phyloP scores from a whole-genome alignment of 1,284 basidiomycete species.

The Sanguinoderma infundibulare region DNA sequence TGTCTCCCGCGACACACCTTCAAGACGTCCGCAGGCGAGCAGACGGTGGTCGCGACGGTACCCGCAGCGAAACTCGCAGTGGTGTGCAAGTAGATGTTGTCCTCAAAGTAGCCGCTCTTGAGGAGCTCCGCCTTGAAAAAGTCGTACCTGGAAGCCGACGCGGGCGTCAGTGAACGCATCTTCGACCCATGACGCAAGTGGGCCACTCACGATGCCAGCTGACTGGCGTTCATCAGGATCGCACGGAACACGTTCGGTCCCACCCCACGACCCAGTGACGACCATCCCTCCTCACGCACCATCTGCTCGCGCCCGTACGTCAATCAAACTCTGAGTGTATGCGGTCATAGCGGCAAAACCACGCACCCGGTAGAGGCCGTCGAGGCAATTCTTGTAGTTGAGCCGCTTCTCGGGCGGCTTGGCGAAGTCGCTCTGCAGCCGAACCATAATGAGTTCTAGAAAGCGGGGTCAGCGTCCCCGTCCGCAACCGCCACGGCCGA shows the following conservation, averaged over 20 bases:
- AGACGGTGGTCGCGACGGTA: slow-evolving; percentile 92
- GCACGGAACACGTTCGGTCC: slow-evolving; percentile 88
- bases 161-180: not conserved
- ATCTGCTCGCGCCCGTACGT: slow-evolving; percentile 54
- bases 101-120: slow-evolving; percentile 70
- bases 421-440: slow-evolving; percentile 84
- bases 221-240: slow-evolving; percentile 90
- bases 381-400: slow-evolving; percentile 87
- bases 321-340: slow-evolving; percentile 2
- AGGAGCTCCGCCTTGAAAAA: slow-evolving; percentile 86
- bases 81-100: slow-evolving; percentile 85
- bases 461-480: not conserved
- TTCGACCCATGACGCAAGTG: not conserved
- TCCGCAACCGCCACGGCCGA: no score
- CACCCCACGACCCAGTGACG: slow-evolving; percentile 79
- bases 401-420: slow-evolving; percentile 84
- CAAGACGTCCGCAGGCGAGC: slow-evolving; percentile 90
- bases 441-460: slow-evolving; percentile 81
- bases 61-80: slow-evolving; percentile 87
- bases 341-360: not conserved
- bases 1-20: slow-evolving; percentile 53
- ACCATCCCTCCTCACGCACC: slow-evolving; percentile 81
- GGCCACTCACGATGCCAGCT: slow-evolving; percentile 78
- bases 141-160: slow-evolving; percentile 69
- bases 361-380: slow-evolving; percentile 80